These are phyloP conservation scores for Eucalyptus polybractea DNA, from an alignment of 345 rosid species.

Conservation along the genomic window DNA sequence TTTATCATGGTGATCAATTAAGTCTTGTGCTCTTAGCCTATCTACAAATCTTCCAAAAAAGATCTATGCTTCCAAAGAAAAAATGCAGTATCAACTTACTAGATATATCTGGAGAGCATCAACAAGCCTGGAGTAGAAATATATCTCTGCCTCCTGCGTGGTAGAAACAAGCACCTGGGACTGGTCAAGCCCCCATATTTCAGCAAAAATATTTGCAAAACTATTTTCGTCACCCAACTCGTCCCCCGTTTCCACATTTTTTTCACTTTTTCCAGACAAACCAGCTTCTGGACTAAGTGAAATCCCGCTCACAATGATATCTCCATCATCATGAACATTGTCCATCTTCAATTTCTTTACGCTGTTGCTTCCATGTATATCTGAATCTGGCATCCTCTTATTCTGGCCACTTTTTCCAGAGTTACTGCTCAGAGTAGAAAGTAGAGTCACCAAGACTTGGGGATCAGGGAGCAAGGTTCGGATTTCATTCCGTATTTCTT, in stretches of 20 bases:
- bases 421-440: slow-evolving; percentile 35
- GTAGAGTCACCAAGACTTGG: slow-evolving; percentile 55
- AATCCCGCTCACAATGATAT: slow-evolving; percentile 55
- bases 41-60: not conserved
- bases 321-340: slow-evolving; percentile 22
- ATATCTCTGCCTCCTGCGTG: slow-evolving; percentile 44
- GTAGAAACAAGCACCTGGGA: slow-evolving; percentile 14
- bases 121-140: slow-evolving; percentile 57
- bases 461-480: slow-evolving; percentile 66
- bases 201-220: slow-evolving; percentile 27
- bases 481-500: slow-evolving; percentile 55
- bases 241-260: slow-evolving; percentile 9
- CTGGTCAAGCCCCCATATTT: slow-evolving; percentile 54
- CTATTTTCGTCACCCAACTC: slow-evolving; percentile 31
- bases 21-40: not conserved
- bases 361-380: slow-evolving; percentile 2
- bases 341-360: slow-evolving; percentile 33
- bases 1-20: not conserved
- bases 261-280: slow-evolving; percentile 15
- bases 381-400: slow-evolving; percentile 42
- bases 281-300: slow-evolving; percentile 13
- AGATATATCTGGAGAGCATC: slow-evolving; percentile 62
- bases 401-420: slow-evolving; percentile 5
- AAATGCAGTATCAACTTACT: slow-evolving; percentile 20
- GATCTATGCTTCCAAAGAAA: not conserved